Conservation (phyloP, 768 basidiomycete species). For the Rhizopogon vesiculosus region DNA sequence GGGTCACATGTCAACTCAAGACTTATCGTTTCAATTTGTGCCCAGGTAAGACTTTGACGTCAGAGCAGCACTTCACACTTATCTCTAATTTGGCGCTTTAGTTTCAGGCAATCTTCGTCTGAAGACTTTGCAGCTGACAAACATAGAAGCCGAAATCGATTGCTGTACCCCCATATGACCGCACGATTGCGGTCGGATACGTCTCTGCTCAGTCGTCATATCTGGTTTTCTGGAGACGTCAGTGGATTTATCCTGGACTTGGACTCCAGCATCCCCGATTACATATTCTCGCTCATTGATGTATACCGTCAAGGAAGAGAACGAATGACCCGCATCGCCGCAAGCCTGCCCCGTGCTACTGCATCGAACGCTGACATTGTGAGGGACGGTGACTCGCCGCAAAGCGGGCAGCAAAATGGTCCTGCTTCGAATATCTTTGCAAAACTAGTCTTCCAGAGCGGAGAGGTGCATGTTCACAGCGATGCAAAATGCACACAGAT, state of each 20-base stretch:
- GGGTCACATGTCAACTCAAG: conserved; percentile 67
- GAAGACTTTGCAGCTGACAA: conserved; percentile 66
- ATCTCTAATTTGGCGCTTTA: conserved; percentile 19
- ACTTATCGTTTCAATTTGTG: conserved; percentile 84
- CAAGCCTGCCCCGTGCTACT: conserved; percentile 41
- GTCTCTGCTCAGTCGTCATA: conserved; percentile 41
- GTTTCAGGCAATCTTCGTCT: conserved; percentile 73
- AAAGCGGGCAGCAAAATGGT: conserved; percentile 16
- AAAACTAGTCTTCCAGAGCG: conserved; percentile 77
- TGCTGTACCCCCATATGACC: conserved; percentile 78
- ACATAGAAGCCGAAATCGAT: conserved; percentile 65
- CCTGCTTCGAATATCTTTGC: conserved; percentile 59
- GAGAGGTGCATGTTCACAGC: conserved; percentile 73
- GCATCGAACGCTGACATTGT: conserved; percentile 3
- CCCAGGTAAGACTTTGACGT: conserved; percentile 44
- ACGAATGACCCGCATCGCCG: conserved; percentile 62
- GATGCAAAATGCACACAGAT: conserved; percentile 36
- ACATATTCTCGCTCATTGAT: conserved; percentile 76
- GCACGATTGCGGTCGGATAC: conserved; percentile 62
- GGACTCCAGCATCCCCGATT: conserved; percentile 75
- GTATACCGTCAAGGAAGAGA: conserved; percentile 82
- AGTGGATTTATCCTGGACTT: conserved; percentile 84
- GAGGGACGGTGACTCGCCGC: conserved; percentile 12
- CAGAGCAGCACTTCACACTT: background rate
- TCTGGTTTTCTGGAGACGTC: conserved; percentile 65